Evolutionary conservation across 2,329 filamentous ascomycete species (phyloP), one percentile per base, ranked within the genome.

Genomic region (Xylaria digitata): DNA sequence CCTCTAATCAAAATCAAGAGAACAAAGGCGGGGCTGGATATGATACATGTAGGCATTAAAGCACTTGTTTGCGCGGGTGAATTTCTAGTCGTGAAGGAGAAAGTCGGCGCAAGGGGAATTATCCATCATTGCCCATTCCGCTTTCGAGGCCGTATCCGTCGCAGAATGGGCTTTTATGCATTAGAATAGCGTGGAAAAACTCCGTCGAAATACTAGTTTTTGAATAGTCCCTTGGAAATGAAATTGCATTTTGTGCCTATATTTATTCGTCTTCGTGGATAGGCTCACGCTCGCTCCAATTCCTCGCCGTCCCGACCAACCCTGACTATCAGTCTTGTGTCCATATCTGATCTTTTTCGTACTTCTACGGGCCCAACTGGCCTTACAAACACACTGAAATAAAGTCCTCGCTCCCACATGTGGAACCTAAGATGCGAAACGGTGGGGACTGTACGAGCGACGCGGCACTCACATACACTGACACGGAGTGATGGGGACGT

Each of bases 371-470:
- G n/a, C 15, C 32, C 37, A 48, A 34, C 30, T 48, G 7, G 21
- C 30, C 26, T 17, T 17, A 6, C 9, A 34, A 59, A 37, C 37
- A 23, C 45, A 56, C 3, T 21, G 6, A 54, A 40, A 50, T 11
- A 21, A 13, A 50, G 15, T 3, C 43, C 49, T 40, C 11, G 37
- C 60, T 64, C 50, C n/a, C 23, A 67, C 61, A 19, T 55, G 65
- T 67, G 61, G 17, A n/a, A 67, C 61, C 23, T 6, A 37, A 19
- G 43, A 40, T 26, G 61, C 61, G 52, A 48, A 52, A 64, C 56
- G 34, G 48, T 49, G 48, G 61, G 37, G 61, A 50, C 56, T 57
- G 60, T 62, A 46, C 40, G 49, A 30, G 56, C 19, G 65, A 32
- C 34, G 49, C 45, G 30, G 32, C 32, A 15, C 42, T 26, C 30